Conservation (phyloP, 2,329 filamentous ascomycete genomes). For the Fusarium burgessii region DNA sequence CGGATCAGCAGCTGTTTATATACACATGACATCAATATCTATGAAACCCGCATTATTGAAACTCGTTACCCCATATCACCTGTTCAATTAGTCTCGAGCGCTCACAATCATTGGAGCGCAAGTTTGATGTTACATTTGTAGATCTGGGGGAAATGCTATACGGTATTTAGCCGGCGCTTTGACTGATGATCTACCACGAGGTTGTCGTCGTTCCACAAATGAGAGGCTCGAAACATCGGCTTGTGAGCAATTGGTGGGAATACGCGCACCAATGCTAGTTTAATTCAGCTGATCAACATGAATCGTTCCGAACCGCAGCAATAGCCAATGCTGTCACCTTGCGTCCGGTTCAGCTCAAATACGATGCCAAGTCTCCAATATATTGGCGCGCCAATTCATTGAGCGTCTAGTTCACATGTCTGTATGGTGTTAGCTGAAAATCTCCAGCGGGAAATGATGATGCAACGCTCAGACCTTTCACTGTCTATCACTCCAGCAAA, state of each 20-base stretch:
- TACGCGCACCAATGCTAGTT: conserved; percentile 28
- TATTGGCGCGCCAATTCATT: neutral
- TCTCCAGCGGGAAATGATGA: neutral
- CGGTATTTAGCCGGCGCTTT: neutral
- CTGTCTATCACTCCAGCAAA: neutral
- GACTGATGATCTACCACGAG: neutral
- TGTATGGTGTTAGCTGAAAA: neutral
- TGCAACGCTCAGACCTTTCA: neutral
- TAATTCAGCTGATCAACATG: neutral
- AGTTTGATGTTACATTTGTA: conserved; percentile 24
- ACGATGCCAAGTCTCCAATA: neutral
- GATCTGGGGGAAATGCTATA: conserved; percentile 18
- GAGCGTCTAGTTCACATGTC: neutral
- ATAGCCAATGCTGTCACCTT: neutral
- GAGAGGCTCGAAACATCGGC: neutral
- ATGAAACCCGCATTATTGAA: too few species aligned
- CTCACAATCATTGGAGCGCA: conserved; percentile 20
- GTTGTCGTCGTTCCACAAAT: conserved; percentile 27
- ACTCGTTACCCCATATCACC: neutral
- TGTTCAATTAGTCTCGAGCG: neutral
- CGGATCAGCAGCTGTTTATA: neutral
- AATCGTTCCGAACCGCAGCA: neutral
- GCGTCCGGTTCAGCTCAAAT: neutral
- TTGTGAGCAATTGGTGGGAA: neutral
- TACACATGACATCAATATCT: neutral